Conservation (phyloP, 2,329 filamentous ascomycete species). For the Penicillium sp. region DNA sequence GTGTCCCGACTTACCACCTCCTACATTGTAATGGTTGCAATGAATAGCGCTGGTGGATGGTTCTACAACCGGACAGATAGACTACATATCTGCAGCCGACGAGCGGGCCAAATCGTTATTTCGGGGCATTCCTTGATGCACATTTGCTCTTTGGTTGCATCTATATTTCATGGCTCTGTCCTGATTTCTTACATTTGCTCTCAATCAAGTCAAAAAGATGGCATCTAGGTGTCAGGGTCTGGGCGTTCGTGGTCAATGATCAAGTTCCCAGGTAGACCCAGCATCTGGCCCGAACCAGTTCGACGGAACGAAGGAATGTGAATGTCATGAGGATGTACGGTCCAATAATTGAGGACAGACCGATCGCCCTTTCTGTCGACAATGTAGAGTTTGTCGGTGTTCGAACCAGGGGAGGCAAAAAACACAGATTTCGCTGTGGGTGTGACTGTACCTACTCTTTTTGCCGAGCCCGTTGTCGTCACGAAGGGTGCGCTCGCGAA, state of each 20-base stretch:
- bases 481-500: neutral
- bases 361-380: conserved; percentile 76
- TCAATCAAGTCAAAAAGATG: no score
- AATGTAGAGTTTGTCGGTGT: conserved; percentile 51
- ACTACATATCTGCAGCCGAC: no score
- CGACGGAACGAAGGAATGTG: conserved; percentile 66
- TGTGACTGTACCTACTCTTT: no score
- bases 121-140: no score
- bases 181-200: no score
- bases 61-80: no score
- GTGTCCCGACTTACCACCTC: no score
- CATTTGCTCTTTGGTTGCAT: no score
- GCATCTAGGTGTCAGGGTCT: conserved; percentile 32
- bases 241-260: conserved; percentile 67
- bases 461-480: neutral
- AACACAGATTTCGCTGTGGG: neutral
- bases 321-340: conserved; percentile 69
- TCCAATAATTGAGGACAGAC: conserved; percentile 73
- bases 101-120: no score
- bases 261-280: conserved; percentile 62
- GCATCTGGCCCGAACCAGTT: conserved; percentile 66
- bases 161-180: no score
- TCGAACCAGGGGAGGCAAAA: neutral
- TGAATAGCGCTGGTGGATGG: no score
- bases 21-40: no score